Base-by-base conservation (phyloP, 1,284 basidiomycete species). In the Coriolopsis trogii region DNA sequence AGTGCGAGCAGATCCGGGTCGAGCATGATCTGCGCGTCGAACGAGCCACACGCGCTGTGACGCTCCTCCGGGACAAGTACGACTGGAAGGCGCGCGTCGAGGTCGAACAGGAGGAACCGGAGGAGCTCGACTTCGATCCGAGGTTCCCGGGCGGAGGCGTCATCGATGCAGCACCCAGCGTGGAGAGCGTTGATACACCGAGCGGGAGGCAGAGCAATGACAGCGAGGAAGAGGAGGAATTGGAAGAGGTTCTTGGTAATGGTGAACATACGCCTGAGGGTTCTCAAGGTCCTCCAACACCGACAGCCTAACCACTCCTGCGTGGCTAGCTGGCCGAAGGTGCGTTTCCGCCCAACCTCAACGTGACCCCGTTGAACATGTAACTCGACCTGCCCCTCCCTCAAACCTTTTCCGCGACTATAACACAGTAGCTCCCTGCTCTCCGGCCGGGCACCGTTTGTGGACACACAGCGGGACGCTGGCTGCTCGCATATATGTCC, bases 21-120 rank as follows among this genome's bases (percentile, higher is more conserved):
- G 85, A 82, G 33, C 89, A 91, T 60, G 89, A 91, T 66, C 73
- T 72, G 34, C 77, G 88, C 5, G 84, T 85, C 3, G 87, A 89
- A 52, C 75, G 89, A 12, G 89, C 88, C 0, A 76, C 84, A 16
- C 74, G 84, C 29, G 89, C 89, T 0, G 87, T 91, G 7, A 76
- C 74, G 36, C 82, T 91, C 77, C 70, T 91, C 6, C 72, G 77
- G 48, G 89, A 91, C 48, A 86, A 81, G 66, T 91, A 84, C 65
- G 87, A 91, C 44, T 89, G 87, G 85, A 85, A 84, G 62, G 79
- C 82, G 53, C 75, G 89, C 26, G 84, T 90, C 15, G 80, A 78
- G 53, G 86, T 89, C 21, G 83, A 86, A 60, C 80, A 82, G 33
- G 84, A 85, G 55, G 88, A 90, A 63, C 85, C 85, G 3, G 87